These are phyloP conservation scores for Verticillium isaacii DNA, from an alignment of 2,329 filamentous ascomycete species.

Conservation along the genomic window DNA sequence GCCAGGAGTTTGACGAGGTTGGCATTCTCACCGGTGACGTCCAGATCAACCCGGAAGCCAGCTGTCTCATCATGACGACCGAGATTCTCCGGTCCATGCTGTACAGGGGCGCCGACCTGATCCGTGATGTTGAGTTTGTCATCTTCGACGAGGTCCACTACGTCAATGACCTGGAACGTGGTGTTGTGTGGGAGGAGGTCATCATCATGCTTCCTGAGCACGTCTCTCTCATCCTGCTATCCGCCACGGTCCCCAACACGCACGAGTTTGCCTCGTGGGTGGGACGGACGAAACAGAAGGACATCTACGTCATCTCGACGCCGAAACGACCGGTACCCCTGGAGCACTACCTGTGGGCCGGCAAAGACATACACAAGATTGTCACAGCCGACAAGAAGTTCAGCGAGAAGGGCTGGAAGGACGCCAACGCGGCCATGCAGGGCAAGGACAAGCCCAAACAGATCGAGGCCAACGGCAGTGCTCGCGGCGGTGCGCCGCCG, in stretches of 20 bases:
- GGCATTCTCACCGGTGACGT: conserved; percentile 97
- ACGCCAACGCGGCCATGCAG: conserved; percentile 76
- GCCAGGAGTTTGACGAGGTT: conserved; percentile 86
- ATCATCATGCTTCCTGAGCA: conserved; percentile 99
- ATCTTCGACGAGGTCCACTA: conserved; percentile 99
- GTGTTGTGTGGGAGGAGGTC: conserved; percentile 98
- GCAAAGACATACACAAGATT: conserved; percentile 89
- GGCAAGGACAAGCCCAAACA: conserved; percentile 73
- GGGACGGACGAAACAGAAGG: conserved; percentile 93
- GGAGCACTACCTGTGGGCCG: conserved; percentile 95
- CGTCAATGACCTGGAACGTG: conserved; percentile 91
- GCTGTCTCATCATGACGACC: conserved; percentile 98
- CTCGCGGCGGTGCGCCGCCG: conserved; percentile 24
- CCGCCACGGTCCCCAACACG: conserved; percentile 95
- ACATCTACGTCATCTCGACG: conserved; percentile 98
- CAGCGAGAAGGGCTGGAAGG: conserved; percentile 89
- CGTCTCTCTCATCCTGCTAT: conserved; percentile 90
- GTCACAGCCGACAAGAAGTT: conserved; percentile 91
- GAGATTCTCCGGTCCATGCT: conserved; percentile 98
- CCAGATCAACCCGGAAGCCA: conserved; percentile 95
- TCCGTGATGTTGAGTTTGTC: conserved; percentile 95
- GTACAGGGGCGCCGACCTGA: conserved; percentile 90
- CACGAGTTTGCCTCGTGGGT: conserved; percentile 99
- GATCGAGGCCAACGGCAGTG: conserved; percentile 26
- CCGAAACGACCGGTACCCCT: conserved; percentile 91